A percentile compares a stretch with the other conserved stretches of the same genome.
phyloP scores from a whole-genome alignment of 2,329 filamentous ascomycete species.

The Periconia digitata region DNA sequence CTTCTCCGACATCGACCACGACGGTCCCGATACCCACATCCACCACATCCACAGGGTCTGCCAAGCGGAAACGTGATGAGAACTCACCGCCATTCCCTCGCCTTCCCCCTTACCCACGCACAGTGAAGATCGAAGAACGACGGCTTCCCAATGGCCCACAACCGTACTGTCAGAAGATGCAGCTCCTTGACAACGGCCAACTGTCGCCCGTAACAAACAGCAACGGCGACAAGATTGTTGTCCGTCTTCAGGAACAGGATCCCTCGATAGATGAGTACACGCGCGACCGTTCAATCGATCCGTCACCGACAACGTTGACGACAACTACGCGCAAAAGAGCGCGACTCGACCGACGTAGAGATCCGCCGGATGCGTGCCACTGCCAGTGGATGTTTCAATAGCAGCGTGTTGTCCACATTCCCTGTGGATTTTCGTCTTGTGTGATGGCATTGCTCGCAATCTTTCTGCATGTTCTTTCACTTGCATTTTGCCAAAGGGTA shows the following conservation, averaged over 20 bases:
- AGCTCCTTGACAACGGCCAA: conserved; percentile 56
- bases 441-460: neutral
- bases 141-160: conserved; percentile 51
- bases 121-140: conserved; percentile 68
- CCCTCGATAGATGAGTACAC: conserved; percentile 36
- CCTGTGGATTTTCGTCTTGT: neutral
- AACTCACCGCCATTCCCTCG: conserved; percentile 10
- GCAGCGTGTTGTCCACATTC: conserved; percentile 5
- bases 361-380: conserved; percentile 38
- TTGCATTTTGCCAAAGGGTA: neutral
- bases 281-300: conserved; percentile 10
- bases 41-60: neutral
- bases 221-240: conserved; percentile 38
- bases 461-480: neutral
- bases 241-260: conserved; percentile 46
- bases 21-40: conserved; percentile 1
- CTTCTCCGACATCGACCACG: conserved; percentile 12
- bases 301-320: conserved; percentile 6
- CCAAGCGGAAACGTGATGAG: conserved; percentile 4
- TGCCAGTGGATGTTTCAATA: conserved; percentile 45
- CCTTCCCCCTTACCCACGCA: conserved; percentile 53
- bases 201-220: conserved; percentile 40
- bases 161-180: conserved; percentile 68
- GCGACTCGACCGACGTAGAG: conserved; percentile 20
- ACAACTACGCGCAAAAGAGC: conserved; percentile 19